These are phyloP conservation scores for Phalaenopsis equestris DNA, from an alignment of 106 monocot genomes.

Conservation along the genomic window DNA sequence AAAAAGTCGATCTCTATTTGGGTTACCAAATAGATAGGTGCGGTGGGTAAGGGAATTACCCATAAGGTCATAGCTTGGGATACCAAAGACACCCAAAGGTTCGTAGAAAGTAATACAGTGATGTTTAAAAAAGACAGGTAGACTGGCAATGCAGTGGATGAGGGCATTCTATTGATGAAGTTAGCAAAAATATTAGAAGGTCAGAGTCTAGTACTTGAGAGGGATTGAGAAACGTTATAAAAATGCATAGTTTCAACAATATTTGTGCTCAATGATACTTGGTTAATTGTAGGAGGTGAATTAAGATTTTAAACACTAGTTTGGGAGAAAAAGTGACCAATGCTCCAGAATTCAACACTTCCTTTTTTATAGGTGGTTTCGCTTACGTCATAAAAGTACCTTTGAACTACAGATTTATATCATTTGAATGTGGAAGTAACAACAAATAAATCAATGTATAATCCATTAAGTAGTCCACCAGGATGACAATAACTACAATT, in stretches of 20 bases:
- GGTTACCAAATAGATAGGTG: neutral
- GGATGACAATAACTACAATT: too few relatives aligned
- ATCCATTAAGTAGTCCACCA: too few relatives aligned
- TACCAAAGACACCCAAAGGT: neutral
- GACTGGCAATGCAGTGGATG: neutral
- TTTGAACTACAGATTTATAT: too few relatives aligned
- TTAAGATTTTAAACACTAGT: neutral
- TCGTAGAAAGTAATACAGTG: neutral
- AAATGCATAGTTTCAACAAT: neutral
- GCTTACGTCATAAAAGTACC: too few relatives aligned
- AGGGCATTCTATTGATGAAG: neutral
- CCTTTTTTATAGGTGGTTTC: too few relatives aligned
- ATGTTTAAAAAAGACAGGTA: neutral
- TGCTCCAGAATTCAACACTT: neutral
- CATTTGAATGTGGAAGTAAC: too few relatives aligned
- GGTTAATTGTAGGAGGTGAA: neutral
- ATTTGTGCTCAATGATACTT: neutral
- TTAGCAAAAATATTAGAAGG: neutral
- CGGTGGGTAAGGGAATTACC: neutral
- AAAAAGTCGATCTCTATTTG: neutral
- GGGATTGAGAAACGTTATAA: neutral
- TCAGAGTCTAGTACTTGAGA: neutral
- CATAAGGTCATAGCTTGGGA: neutral
- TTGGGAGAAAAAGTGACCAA: neutral
- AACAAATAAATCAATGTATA: too few relatives aligned